phyloP scores from a whole-genome alignment of 78 protist genomes.

The Dictyostelium intermedium region DNA sequence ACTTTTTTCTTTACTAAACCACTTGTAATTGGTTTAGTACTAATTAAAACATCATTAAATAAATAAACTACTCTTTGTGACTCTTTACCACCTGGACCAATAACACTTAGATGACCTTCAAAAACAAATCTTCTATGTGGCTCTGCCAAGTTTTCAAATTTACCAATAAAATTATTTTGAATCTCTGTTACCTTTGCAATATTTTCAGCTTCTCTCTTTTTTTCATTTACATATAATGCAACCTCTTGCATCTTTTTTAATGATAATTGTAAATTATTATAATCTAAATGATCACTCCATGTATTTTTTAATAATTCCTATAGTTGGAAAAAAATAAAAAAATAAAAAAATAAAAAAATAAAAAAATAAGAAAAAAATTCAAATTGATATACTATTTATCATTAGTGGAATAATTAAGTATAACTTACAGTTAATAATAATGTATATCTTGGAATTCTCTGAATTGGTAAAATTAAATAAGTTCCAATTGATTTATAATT shows the following conservation, averaged over 20 bases:
- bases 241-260: slow-evolving; percentile 78
- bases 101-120: slow-evolving; percentile 47
- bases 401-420: not conserved
- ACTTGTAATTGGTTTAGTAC: slow-evolving; percentile 64
- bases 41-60: slow-evolving; percentile 65
- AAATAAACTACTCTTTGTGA: slow-evolving; percentile 57
- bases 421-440: slow-evolving; percentile 31
- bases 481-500: slow-evolving; percentile 27
- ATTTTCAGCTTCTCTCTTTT: slow-evolving; percentile 79
- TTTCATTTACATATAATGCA: slow-evolving; percentile 73
- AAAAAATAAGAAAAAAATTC: not conserved
- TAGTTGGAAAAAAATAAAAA: not conserved
- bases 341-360: no score
- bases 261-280: slow-evolving; percentile 41
- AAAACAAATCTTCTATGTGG: slow-evolving; percentile 59
- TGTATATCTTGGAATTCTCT: slow-evolving; percentile 82
- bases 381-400: not conserved
- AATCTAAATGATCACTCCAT: slow-evolving; percentile 70
- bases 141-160: slow-evolving; percentile 68
- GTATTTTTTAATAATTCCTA: slow-evolving; percentile 72
- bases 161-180: slow-evolving; percentile 73
- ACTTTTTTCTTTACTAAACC: slow-evolving; percentile 55
- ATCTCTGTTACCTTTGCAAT: slow-evolving; percentile 73
- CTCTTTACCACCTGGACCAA: slow-evolving; percentile 54
- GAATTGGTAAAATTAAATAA: slow-evolving; percentile 75